Evolutionary conservation across 2,329 filamentous ascomycete species (phyloP).

Genomic region (Penicillium freii): DNA sequence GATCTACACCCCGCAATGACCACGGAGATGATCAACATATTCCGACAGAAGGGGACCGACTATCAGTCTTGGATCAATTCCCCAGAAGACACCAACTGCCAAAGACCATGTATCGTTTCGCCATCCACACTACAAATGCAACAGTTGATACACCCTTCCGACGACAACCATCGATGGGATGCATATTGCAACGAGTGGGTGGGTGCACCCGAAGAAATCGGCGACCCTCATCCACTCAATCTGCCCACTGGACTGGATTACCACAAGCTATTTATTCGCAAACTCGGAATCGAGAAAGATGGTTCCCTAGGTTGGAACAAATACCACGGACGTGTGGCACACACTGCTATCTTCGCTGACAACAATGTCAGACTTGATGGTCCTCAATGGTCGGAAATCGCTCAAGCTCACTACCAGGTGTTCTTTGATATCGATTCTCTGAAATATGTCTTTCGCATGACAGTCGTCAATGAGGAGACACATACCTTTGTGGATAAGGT

Average conservation of each 20-base stretch:
- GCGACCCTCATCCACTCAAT: background rate
- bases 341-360: background rate
- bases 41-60: background rate
- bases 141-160: background rate
- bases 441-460: background rate
- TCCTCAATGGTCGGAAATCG: background rate
- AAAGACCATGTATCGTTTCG: background rate
- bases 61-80: background rate
- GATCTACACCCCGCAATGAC: background rate
- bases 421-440: background rate
- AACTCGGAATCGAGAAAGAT: background rate
- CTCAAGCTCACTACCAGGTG: background rate
- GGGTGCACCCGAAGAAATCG: background rate
- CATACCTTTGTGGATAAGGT: background rate
- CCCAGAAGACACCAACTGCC: background rate
- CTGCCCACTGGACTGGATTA: background rate
- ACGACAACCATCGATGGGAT: background rate
- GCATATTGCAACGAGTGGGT: background rate
- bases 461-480: background rate
- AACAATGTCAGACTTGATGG: background rate
- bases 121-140: background rate
- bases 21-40: background rate
- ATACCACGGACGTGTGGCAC: background rate
- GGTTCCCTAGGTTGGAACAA: background rate
- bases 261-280: background rate